phyloP scores from a whole-genome alignment of 2,329 filamentous ascomycete species.

The Aspergillus pseudoviridinutans region DNA sequence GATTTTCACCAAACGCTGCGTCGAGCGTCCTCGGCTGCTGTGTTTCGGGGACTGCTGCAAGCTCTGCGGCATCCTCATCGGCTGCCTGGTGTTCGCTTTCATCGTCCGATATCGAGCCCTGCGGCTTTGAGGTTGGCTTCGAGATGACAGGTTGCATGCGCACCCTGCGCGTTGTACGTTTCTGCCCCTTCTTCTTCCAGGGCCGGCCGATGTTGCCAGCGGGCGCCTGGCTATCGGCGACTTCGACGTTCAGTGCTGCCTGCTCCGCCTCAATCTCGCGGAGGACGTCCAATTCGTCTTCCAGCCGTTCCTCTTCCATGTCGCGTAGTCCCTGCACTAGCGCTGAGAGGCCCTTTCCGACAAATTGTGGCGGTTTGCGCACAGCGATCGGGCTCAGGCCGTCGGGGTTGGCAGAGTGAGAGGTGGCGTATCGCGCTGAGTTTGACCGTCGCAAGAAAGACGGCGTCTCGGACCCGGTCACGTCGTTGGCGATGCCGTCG shows the following conservation, averaged over 20 bases:
- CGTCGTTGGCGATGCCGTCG: constrained; percentile 7
- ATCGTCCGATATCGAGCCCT: constrained; percentile 18
- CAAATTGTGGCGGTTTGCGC: constrained; percentile 33
- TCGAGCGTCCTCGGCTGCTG: constrained; percentile 15
- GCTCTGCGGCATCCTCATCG: constrained; percentile 25
- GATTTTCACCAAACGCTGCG: constrained; percentile 7
- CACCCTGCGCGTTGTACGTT: constrained; percentile 44
- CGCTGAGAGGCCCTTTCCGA: constrained; percentile 37
- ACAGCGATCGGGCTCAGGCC: constrained; percentile 37
- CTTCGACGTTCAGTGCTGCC: constrained; percentile 25
- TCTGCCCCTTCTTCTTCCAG: constrained; percentile 49
- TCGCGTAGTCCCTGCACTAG: constrained; percentile 38
- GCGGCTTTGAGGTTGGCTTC: constrained; percentile 27
- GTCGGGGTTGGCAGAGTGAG: constrained; percentile 7
- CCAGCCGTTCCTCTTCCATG: constrained; percentile 39
- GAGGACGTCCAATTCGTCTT: constrained; percentile 43
- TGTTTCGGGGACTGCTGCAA: constrained; percentile 27
- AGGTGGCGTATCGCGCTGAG: constrained; percentile 24
- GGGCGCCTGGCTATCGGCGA: constrained; percentile 35
- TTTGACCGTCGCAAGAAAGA: constrained; percentile 38
- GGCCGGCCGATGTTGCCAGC: constrained; percentile 11
- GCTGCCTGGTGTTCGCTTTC: constrained; percentile 14
- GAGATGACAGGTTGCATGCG: constrained; percentile 38
- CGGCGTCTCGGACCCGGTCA: constrained; percentile 33
- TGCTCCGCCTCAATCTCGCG: constrained; percentile 41